Base-by-base conservation (phyloP, 2,329 filamentous ascomycete genomes). In the Xylaria sp. region DNA sequence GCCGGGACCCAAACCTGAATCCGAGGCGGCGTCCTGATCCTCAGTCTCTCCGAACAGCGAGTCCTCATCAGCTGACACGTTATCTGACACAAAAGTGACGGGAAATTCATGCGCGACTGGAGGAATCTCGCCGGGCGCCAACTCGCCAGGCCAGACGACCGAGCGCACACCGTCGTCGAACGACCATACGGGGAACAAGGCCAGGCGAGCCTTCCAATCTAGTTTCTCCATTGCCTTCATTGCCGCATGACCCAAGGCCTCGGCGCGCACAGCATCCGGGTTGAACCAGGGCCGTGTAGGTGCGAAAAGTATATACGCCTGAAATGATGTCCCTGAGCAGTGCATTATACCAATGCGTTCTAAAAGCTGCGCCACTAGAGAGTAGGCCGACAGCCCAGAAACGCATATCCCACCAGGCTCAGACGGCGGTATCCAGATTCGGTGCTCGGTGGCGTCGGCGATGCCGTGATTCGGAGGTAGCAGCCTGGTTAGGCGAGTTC, bases 221-320 rank as follows among this genome's bases (percentile, higher is more conserved):
- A 63, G 11, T 49, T 33, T 48, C 31, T 15, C 59, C 62, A 70
- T 46, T 7, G 38, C 23, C 20, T 58, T 63, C 17, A 63, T 42
- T 6, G 49, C 61, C 7, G 58, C 46, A 10, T 26, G 62, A 17
- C 68, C 68, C 26, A 68, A 20, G 9, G 49, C 13, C 65, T 70
- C 68, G 40, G 61, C 65, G 17, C 62, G 65, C 15, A 66, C n/a
- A 5, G 59, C 31, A 15, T 66, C 58, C 4, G 42, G 40, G n/a
- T 66, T 63, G 31, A 68, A 63, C 53, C 53, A 68, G 23, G 65
- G 65, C 3, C 33, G 65, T 10, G 36, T 56, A 15, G 61, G 65
- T 4, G 44, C 49, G 13, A 65, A 68, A 13, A 65, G 46, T 2
- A 10, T 23, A 6, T 31, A 28, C 2, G 4, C 17, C 31, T 31